These are phyloP conservation scores for Linnemannia exigua DNA, from an alignment of 192 early-diverging fungal genomes.

Conservation along the genomic window DNA sequence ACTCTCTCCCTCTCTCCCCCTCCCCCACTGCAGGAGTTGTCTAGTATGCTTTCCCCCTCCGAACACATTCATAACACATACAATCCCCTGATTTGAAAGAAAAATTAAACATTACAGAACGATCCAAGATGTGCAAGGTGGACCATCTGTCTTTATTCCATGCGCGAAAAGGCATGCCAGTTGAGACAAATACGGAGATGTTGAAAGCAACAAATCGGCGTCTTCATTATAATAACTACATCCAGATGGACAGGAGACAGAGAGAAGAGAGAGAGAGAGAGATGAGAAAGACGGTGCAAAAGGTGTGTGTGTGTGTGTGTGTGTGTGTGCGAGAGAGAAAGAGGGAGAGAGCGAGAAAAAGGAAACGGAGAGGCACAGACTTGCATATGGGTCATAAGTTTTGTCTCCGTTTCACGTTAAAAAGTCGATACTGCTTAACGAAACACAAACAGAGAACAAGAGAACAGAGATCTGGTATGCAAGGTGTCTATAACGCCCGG, in stretches of 20 bases:
- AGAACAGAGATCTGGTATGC: neutral
- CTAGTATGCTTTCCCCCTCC: neutral
- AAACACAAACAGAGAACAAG: neutral
- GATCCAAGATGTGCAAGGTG: neutral
- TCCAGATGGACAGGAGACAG: neutral
- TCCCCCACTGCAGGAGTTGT: neutral
- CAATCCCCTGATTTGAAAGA: neutral
- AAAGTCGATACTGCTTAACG: neutral
- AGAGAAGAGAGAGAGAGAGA: neutral
- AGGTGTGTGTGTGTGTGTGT: too few relatives aligned
- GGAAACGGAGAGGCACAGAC: neutral
- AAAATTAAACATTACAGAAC: neutral
- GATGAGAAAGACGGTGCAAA: too few relatives aligned
- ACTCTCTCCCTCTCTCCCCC: neutral
- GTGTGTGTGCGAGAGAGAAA: too few relatives aligned
- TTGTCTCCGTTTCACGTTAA: neutral
- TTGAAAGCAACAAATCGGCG: too few relatives aligned
- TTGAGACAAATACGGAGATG: neutral
- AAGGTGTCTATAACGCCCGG: neutral
- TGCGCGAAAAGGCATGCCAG: neutral
- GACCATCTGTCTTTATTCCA: neutral
- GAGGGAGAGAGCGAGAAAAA: too few relatives aligned
- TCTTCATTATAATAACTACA: too few relatives aligned
- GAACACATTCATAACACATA: neutral
- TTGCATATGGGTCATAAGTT: neutral